Evolutionary conservation across 768 basidiomycete genomes (phyloP).

Genomic region (Ramaria sp.): DNA sequence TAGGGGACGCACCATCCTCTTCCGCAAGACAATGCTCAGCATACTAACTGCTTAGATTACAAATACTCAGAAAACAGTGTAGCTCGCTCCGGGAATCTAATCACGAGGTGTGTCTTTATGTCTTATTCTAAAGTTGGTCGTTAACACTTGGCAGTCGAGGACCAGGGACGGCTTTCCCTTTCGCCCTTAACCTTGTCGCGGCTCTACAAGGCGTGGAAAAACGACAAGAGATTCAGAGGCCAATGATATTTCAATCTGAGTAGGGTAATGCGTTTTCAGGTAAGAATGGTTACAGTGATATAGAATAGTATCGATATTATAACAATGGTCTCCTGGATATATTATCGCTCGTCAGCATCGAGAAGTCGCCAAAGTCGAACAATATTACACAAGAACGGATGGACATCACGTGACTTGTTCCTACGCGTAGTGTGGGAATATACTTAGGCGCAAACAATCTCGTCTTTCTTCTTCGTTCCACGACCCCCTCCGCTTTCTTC

Average conservation of each 20-base stretch:
- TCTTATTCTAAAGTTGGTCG: not conserved
- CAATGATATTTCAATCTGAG: constrained; percentile 62
- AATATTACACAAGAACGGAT: not conserved
- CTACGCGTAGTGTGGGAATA: constrained; percentile 4
- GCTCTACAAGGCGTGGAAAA: constrained; percentile 52
- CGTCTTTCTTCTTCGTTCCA: not conserved
- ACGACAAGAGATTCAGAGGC: constrained; percentile 45
- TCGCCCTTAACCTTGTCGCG: constrained; percentile 69
- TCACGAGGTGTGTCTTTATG: constrained; percentile 51
- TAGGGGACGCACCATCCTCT: not conserved
- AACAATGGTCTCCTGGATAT: too few relatives aligned
- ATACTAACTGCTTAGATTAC: constrained; percentile 36
- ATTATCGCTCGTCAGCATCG: too few relatives aligned
- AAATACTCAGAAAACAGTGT: constrained; percentile 67
- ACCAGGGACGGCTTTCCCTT: constrained; percentile 69
- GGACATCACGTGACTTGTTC: constrained; percentile 5
- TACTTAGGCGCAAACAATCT: not conserved
- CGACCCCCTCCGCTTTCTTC: not conserved
- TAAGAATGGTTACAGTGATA: too few relatives aligned
- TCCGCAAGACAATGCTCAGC: not conserved
- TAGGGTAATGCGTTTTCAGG: too few relatives aligned
- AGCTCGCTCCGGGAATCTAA: constrained; percentile 57
- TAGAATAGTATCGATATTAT: too few relatives aligned
- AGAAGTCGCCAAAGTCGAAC: too few relatives aligned
- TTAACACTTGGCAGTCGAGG: constrained; percentile 43